Base-by-base conservation (phyloP, 768 basidiomycete genomes). In the Zangia roseola region DNA sequence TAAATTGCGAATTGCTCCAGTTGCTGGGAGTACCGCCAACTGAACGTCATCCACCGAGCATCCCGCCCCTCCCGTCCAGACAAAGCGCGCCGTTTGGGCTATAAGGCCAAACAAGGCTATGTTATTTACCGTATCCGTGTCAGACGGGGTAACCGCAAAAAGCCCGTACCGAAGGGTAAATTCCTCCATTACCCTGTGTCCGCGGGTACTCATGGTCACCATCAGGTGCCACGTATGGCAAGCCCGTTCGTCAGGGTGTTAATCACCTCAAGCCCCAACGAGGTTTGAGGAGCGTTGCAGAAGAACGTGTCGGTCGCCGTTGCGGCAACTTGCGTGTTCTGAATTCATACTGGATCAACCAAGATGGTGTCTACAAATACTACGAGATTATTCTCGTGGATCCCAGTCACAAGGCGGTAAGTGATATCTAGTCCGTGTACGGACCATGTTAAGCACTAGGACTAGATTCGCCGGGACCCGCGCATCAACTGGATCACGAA, bases 81-180 rank as follows among this genome's bases (percentile, higher is more conserved):
- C 80, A 99, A 97, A 80, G 97, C 97, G 55, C 90, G 97, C 69
- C 87, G 94, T 58, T 79, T 99, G 54, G 97, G 97, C 41, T 99
- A 98, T 86, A 99, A 97, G 79, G 94, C 97, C 70, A 99, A 99
- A 83, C 97, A 99, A 75, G 97, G 97, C 63, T 99, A 93, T 69
- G 88, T 98, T 57, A 74, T 99, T 76, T 99, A 99, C 78, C 91
- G 97, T 64, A 78, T 99, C 62, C 91, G 97, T 59, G 95, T 99
- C 57, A 86, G 97, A 63, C 84, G 94, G 56, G 97, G 97, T 69
- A 97, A 97, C 83, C 86, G 97, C 76, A 99, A 99, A 80, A 97
- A 94, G 82, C 94, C 88, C 55, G 95, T 89, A 52, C 89, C 89
- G 63, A 99, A 99, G 81, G 97, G 95, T 93, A 48, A 44, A 75